A percentile compares a stretch with the other conserved stretches of the same genome.
Conservation (phyloP, 164 flowering plant genomes). For the Tinospora cordifolia region DNA sequence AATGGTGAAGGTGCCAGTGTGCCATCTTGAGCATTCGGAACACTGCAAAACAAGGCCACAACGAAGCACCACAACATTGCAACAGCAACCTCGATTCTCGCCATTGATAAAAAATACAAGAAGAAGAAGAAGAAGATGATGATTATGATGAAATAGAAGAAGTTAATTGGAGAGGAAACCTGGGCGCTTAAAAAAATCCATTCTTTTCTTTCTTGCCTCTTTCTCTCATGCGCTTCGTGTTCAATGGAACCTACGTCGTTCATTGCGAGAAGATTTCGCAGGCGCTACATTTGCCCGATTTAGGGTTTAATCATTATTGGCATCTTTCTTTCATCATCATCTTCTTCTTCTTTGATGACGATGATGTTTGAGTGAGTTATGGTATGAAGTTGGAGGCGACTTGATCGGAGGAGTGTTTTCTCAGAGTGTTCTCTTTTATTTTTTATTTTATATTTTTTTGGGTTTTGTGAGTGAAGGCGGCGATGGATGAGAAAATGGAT, state of each 20-base stretch:
- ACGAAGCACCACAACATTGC: neutral
- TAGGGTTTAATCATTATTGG: conserved; percentile 20
- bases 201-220: conserved; percentile 8
- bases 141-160: neutral
- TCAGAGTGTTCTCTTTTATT: neutral
- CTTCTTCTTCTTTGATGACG: too few relatives aligned
- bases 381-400: neutral
- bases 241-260: conserved; percentile 22
- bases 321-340: neutral
- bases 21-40: neutral
- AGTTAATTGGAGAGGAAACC: neutral
- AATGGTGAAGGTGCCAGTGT: neutral
- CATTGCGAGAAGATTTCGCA: neutral
- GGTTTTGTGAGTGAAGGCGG: conserved; percentile 33
- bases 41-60: neutral
- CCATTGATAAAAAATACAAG: neutral
- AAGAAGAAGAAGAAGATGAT: neutral
- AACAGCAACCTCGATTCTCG: neutral
- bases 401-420: neutral
- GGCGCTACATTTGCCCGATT: conserved; percentile 9
- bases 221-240: conserved; percentile 18
- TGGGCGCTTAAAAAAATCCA: neutral
- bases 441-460: too few relatives aligned
- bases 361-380: too few relatives aligned
- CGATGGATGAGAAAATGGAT: conserved; percentile 59